phyloP scores from a whole-genome alignment of 805 yeast species.

The Yarrowia keelungensis region DNA sequence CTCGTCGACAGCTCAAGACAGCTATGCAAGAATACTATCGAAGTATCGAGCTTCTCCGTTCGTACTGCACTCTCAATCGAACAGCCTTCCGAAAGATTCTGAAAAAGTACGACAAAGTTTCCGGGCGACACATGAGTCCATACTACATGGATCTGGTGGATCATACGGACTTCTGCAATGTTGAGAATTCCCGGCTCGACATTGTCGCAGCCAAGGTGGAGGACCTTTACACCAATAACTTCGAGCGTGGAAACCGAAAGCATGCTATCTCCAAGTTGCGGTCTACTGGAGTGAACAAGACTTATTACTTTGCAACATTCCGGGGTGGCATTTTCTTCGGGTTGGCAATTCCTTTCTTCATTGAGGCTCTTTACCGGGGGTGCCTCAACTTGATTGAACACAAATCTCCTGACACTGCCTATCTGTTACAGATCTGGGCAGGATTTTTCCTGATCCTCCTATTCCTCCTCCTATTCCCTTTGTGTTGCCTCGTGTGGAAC shows the following conservation, averaged over 20 bases:
- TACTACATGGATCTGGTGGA: constrained; percentile 66
- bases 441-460: constrained; percentile 77
- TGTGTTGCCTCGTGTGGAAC: constrained; percentile 78
- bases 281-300: constrained; percentile 53
- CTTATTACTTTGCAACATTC: constrained; percentile 56
- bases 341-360: constrained; percentile 69
- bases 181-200: constrained; percentile 70
- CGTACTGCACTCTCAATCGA: constrained; percentile 76
- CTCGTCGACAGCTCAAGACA: constrained; percentile 69
- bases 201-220: constrained; percentile 68
- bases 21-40: constrained; percentile 78
- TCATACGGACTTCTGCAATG: constrained; percentile 57
- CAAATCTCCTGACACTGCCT: constrained; percentile 61
- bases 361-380: constrained; percentile 63
- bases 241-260: constrained; percentile 75
- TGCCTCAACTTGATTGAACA: constrained; percentile 54
- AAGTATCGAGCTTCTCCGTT: constrained; percentile 69
- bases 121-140: constrained; percentile 55
- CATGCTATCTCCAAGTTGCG: constrained; percentile 73
- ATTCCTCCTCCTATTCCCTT: constrained; percentile 67
- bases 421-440: constrained; percentile 86
- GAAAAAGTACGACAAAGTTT: constrained; percentile 87
- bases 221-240: constrained; percentile 67
- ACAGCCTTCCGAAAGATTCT: constrained; percentile 89
- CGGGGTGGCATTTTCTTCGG: constrained; percentile 75